Base-by-base conservation (phyloP, 495 filamentous ascomycete genomes). In the Talaromyces adpressus region DNA sequence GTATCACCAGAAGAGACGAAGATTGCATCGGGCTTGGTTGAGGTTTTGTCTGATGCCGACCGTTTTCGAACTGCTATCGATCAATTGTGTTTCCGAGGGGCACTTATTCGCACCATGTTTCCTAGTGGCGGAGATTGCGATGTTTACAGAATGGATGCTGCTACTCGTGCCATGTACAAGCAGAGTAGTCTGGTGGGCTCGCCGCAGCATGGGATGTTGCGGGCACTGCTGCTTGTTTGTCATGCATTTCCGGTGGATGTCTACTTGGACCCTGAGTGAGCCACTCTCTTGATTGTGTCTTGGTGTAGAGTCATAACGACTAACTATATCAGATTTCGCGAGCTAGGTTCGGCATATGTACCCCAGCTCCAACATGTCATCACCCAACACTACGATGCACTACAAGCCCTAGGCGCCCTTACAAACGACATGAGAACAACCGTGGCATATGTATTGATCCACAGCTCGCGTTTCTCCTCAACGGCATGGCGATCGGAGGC, bases 211-310 rank as follows among this genome's bases (percentile, higher is more conserved):
- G 8, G 32, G 20, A 60, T 41, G 36, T 22, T 60, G 20, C 57
- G 47, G 57, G 57, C 57, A 16, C 30, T 60, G n/a, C 32, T 60
- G 22, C 36, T 60, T 22, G 57, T 60, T 12, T 60, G 57, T 22
- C 57, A 60, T 60, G 57, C 57, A 14, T 60, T 60, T 25, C 57
- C 57, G 18, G 20, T 14, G 4, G 57, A 60, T 60, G 2, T 16
- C 7, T 25, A 47, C 36, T 45, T 60, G 20, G 57, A 60, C 7
- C 14, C 11, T 14, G 36, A 60, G 57, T 60, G 22, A 60, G 57
- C 7, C 3, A 39, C 25, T 16, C 18, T 8, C 7, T 36, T n/a
- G 29, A 7, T 59, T 39, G 4, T 30, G 6, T 25, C 14, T 29
- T 30, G 25, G 18, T 22, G 2, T 59, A 59, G n/a, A 39, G 23